Evolutionary conservation across 2,329 filamentous ascomycete genomes (phyloP).

Genomic region (Talaromyces amestolkiae): DNA sequence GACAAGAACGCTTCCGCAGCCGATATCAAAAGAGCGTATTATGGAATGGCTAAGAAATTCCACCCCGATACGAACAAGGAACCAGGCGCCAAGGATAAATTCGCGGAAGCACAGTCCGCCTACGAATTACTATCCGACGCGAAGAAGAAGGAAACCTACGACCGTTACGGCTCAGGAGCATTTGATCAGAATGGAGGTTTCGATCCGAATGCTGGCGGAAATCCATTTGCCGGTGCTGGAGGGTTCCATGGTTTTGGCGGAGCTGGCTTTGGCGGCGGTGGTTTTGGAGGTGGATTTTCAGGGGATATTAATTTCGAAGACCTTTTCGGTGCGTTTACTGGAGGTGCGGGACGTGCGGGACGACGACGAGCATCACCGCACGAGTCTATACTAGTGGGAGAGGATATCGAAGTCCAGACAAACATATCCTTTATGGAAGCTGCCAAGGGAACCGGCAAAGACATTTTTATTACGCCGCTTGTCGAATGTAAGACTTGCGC

Average conservation of each 20-base stretch:
- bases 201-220: conserved; percentile 63
- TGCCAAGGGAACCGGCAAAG: conserved; percentile 83
- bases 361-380: conserved; percentile 59
- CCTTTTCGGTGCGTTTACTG: conserved; percentile 82
- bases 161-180: conserved; percentile 82
- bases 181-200: conserved; percentile 70
- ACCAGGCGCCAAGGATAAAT: conserved; percentile 86
- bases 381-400: conserved; percentile 80
- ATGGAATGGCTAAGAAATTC: conserved; percentile 93
- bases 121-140: conserved; percentile 93
- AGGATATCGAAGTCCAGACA: conserved; percentile 92
- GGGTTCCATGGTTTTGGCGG: conserved; percentile 61
- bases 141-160: conserved; percentile 88
- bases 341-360: conserved; percentile 53
- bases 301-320: conserved; percentile 94
- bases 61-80: conserved; percentile 99
- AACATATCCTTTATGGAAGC: conserved; percentile 95
- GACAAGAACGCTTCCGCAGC: conserved; percentile 72
- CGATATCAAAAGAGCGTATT: conserved; percentile 98
- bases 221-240: conserved; percentile 57
- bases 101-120: conserved; percentile 85
- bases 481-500: conserved; percentile 77
- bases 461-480: conserved; percentile 81
- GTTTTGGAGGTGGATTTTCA: conserved; percentile 63
- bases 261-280: conserved; percentile 47